These are phyloP conservation scores for Aureobasidium sp. DNA, from an alignment of 2,329 filamentous ascomycete genomes.

Conservation along the genomic window DNA sequence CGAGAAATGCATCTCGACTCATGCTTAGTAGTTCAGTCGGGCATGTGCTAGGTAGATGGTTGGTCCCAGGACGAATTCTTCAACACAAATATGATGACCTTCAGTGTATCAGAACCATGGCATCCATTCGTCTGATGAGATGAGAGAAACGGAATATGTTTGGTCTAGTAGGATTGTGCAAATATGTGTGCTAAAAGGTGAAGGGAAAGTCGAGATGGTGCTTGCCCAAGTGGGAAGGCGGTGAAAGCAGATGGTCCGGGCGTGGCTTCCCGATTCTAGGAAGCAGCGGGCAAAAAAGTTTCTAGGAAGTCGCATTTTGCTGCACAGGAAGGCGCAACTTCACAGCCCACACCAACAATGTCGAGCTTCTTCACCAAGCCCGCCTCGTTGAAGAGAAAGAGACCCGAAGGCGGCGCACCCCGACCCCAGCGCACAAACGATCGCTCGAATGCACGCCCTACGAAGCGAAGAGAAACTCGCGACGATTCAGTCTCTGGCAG, in stretches of 20 bases:
- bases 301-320: not conserved
- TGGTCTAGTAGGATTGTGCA: not conserved
- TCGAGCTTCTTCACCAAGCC: slow-evolving; percentile 94
- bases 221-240: not conserved
- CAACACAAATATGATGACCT: not conserved
- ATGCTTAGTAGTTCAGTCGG: slow-evolving; percentile 15
- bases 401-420: slow-evolving; percentile 34
- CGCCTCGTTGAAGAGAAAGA: slow-evolving; percentile 83
- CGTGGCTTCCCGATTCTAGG: not conserved
- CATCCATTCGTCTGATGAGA: not conserved
- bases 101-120: not conserved
- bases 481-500: slow-evolving; percentile 86
- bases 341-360: slow-evolving; percentile 35
- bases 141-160: not conserved
- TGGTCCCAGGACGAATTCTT: not conserved
- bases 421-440: slow-evolving; percentile 41
- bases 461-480: slow-evolving; percentile 42
- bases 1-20: slow-evolving; percentile 25
- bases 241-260: not conserved
- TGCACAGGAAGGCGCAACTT: not conserved
- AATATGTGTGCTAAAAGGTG: not conserved
- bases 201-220: not conserved
- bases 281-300: slow-evolving; percentile 7
- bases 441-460: slow-evolving; percentile 32
- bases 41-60: not conserved